Percentiles rank a stretch among this genome's conserved stretches.
Conservation (phyloP, 2,329 filamentous ascomycete species). For the Fusarium nanum region DNA sequence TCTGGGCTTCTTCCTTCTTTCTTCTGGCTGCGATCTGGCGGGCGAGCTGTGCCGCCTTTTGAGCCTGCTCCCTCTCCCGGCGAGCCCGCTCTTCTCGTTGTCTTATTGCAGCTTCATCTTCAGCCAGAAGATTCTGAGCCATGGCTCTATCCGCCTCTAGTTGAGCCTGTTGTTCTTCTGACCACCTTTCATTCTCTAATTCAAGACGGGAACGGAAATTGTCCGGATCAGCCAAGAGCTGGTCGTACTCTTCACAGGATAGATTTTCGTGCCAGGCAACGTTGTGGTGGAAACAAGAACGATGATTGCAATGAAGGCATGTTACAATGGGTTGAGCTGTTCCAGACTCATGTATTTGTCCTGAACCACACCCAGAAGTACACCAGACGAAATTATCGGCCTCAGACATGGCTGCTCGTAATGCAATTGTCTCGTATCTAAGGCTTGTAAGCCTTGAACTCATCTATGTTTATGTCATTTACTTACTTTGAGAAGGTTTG, state of each 20-base stretch:
- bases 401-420: slow-evolving; percentile 57
- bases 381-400: slow-evolving; percentile 65
- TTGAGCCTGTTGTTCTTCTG: slow-evolving; percentile 59
- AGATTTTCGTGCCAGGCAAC: slow-evolving; percentile 57
- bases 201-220: slow-evolving; percentile 55
- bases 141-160: slow-evolving; percentile 58
- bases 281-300: slow-evolving; percentile 58
- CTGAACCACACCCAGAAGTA: slow-evolving; percentile 61
- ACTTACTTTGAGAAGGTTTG: slow-evolving; percentile 57
- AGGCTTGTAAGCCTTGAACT: slow-evolving; percentile 2
- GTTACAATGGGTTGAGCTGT: slow-evolving; percentile 55
- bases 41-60: slow-evolving; percentile 45
- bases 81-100: slow-evolving; percentile 41
- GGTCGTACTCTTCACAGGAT: slow-evolving; percentile 58
- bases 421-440: slow-evolving; percentile 58
- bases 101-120: slow-evolving; percentile 46
- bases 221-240: slow-evolving; percentile 52
- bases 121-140: slow-evolving; percentile 48
- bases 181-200: slow-evolving; percentile 49
- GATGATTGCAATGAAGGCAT: slow-evolving; percentile 54
- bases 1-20: slow-evolving; percentile 52
- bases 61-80: slow-evolving; percentile 40
- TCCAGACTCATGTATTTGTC: slow-evolving; percentile 62
- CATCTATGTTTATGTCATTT: not conserved
- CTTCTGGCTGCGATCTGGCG: slow-evolving; percentile 46